Base-by-base conservation (phyloP, 108 stramenopile species). In the Nitzschia palea region DNA sequence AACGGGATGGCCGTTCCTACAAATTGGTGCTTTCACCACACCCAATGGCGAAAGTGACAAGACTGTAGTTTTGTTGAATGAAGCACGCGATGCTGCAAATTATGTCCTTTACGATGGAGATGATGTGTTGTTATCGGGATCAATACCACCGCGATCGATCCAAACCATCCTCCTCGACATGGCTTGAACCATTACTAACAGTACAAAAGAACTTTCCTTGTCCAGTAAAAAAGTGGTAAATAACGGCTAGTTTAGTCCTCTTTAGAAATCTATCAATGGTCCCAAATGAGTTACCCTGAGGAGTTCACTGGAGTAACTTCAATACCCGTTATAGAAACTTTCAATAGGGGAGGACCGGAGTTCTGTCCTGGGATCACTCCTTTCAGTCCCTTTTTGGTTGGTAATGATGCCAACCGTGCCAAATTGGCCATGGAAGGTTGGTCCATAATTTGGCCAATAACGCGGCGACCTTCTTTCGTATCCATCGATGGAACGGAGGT, bases 1-100 rank as follows among this genome's bases (percentile, higher is more conserved):
- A 25, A 92, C 94, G 17, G 94, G 94, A 2, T 95, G 94, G 94
- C 94, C 94, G 0, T 91, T 90, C 52, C 64, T 95, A 40, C 94
- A 95, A 67, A 87, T 81, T 55, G 90, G 87, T 8, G 89, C 88
- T 20, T 95, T 95, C 64, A 66, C 82, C 20, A 86, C 87, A 25
- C 75, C 86, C 30, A 76, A 61, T 26, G 79, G 70, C 36, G 77
- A 70, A 50, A 79, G 71, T 44, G 68, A 73, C 26, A 80, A 75
- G 36, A 80, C 80, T 1, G 80, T 89, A 12, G 82, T 92, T 6
- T 31, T 88, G 26, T 54, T 94, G 48, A 95, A 91, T 65, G 90
- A 95, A 73, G 86, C 89, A 0, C 62, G 68, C 23, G 77, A 81
- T 20, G 32, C 77, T 37, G 91, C 91, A 45, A 93, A 93, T 63